Base-by-base conservation (phyloP, 768 basidiomycete genomes). In the Psilocybe cyanescens region DNA sequence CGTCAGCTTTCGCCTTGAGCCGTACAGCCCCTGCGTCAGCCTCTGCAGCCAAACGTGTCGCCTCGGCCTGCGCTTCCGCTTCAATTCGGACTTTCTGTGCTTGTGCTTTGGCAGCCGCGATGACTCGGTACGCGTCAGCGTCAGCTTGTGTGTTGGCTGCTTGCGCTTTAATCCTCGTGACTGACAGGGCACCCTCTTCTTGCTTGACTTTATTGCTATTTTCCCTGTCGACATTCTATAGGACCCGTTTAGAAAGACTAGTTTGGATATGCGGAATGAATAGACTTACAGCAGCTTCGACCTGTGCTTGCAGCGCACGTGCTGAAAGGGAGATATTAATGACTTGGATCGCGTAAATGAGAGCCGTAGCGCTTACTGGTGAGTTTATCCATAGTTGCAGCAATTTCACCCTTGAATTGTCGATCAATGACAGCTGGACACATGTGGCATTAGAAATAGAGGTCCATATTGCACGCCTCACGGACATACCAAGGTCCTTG, bases 351-450 rank as follows among this genome's bases (percentile, higher is more conserved):
- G 24, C 37, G 11, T 45, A 29, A 37, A 12, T 31, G 12, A 19
- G 2, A 53, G n/a, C 6, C 41, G 29, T 4, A 17, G 30, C 9
- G 60, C 71, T 65, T 57, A 77, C 74, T 78, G 3, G 91, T 94
- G 56, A 93, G 79, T 70, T 91, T 91, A 69, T 93, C 89, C 92
- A 93, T 94, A 1, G 91, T 91, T 29, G 83, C 77, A 1, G 91
- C 92, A 65, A 93, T 92, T 69, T 94, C 92, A 60, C 91, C 92
- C 78, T 94, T 94, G 80, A 94, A 94, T 67, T 93, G 89, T 31
- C 92, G 80, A 70, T 94, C 91, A 60, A 94, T 94, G 57, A 94
- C 92, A 57, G 92, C 92, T 88, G 59, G 17, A 65, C 11, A 17
- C 16, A 37, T 2, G 16, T 4, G 9, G 5, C 8, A 28, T n/a